Conservation (phyloP, 352 stramenopile species). For the Phytophthora pinifolia region DNA sequence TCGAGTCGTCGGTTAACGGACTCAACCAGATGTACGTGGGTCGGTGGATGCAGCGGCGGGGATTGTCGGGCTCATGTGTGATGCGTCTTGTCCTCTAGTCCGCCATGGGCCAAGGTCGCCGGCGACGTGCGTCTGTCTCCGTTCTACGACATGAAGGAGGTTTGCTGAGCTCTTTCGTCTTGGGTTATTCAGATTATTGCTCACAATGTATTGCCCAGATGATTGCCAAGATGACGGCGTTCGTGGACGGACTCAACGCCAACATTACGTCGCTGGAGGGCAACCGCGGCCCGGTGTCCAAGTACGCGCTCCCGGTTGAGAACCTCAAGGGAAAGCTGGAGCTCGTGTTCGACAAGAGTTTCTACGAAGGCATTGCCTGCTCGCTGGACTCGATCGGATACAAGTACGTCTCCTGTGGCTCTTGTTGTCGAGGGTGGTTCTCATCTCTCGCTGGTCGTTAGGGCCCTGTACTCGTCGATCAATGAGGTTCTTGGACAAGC, state of each 20-base stretch:
- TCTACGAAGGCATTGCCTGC: constrained; percentile 92
- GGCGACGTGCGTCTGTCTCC: constrained; percentile 91
- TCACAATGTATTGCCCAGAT: constrained; percentile 31
- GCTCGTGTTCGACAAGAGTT: constrained; percentile 79
- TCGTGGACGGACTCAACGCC: constrained; percentile 87
- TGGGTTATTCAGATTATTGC: neutral
- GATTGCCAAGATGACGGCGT: constrained; percentile 72
- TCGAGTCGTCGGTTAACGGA: constrained; percentile 77
- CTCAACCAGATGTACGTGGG: constrained; percentile 79
- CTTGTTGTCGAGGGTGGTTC: too few species aligned
- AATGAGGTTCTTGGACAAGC: constrained; percentile 71
- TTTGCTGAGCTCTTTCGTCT: constrained; percentile 22
- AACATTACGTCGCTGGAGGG: constrained; percentile 81
- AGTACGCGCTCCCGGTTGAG: constrained; percentile 89
- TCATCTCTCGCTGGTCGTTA: constrained; percentile 12
- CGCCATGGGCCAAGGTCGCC: constrained; percentile 88
- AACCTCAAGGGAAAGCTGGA: constrained; percentile 83
- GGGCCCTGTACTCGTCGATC: constrained; percentile 77
- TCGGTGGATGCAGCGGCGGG: neutral
- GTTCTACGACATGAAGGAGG: constrained; percentile 92
- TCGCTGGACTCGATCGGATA: constrained; percentile 90
- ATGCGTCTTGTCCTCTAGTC: constrained; percentile 39
- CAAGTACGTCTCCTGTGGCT: too few species aligned
- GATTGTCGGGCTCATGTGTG: neutral
- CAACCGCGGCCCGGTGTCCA: constrained; percentile 87